phyloP scores from a whole-genome alignment of 2,329 filamentous ascomycete genomes.

The Aspergillus sp. region DNA sequence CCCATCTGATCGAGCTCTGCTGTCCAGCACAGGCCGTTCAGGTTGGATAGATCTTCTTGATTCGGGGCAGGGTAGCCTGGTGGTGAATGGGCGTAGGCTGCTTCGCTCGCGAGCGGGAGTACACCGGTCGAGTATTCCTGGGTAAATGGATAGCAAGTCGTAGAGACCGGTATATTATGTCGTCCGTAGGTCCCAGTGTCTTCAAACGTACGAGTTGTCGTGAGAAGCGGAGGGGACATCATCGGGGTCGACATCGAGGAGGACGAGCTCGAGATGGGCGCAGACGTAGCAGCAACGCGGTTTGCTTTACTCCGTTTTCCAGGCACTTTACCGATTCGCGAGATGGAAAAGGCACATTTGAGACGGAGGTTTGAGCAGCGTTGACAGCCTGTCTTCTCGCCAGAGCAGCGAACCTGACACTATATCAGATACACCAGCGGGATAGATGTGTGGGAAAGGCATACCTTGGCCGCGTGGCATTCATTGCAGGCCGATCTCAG shows the following conservation, averaged over 20 bases:
- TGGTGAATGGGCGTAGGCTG: not conserved
- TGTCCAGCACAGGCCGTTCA: conserved; percentile 11
- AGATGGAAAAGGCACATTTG: conserved; percentile 18
- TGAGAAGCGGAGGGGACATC: conserved; percentile 3
- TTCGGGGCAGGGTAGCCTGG: not conserved
- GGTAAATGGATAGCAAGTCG: not conserved
- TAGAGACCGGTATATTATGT: not conserved
- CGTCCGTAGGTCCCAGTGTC: not conserved
- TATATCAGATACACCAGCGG: not conserved
- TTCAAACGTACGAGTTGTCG: not conserved
- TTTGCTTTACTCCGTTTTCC: conserved; percentile 19
- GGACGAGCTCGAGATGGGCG: not conserved
- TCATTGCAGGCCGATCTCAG: conserved; percentile 18
- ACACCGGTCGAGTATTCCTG: not conserved
- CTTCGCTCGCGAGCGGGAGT: not conserved
- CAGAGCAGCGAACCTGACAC: conserved; percentile 17
- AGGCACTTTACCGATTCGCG: conserved; percentile 18
- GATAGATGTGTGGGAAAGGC: not conserved
- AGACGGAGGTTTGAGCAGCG: conserved; percentile 16
- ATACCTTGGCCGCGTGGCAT: conserved; percentile 17
- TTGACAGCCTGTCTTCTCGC: conserved; percentile 18
- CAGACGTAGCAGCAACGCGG: conserved; percentile 10
- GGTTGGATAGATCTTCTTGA: not conserved
- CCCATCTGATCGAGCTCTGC: conserved; percentile 10
- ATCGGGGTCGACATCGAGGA: conserved; percentile 7